phyloP scores from a whole-genome alignment of 345 rosid species.

The Trapa incisa region DNA sequence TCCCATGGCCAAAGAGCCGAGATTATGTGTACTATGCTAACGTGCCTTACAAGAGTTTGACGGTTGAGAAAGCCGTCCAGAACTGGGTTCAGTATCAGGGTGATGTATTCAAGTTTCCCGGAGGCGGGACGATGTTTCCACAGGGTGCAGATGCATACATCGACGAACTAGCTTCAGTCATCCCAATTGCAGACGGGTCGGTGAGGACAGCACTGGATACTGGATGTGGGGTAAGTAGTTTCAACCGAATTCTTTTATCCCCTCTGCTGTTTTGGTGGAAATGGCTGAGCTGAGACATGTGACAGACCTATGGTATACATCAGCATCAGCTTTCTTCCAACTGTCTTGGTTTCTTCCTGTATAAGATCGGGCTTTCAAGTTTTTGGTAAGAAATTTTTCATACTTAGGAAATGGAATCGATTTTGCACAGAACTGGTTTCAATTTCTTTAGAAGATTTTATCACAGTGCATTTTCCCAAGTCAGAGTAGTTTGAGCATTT shows the following conservation, averaged over 20 bases:
- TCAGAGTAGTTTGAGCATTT: neutral
- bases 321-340: neutral
- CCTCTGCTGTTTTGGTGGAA: neutral
- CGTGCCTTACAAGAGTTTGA: conserved; percentile 81
- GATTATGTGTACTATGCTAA: conserved; percentile 87
- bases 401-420: too few species aligned
- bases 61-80: conserved; percentile 83
- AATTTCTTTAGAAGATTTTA: neutral
- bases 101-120: conserved; percentile 83
- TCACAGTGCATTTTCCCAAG: neutral
- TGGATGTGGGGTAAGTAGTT: conserved; percentile 81
- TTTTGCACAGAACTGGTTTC: neutral
- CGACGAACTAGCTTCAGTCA: conserved; percentile 73
- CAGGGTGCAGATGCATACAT: conserved; percentile 96
- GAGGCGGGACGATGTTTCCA: conserved; percentile 99
- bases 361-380: neutral
- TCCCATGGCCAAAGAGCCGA: conserved; percentile 93
- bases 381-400: too few species aligned
- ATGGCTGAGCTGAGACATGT: neutral
- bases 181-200: conserved; percentile 80
- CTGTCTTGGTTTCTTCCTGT: neutral
- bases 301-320: neutral
- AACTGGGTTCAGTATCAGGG: conserved; percentile 93
- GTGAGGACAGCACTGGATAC: conserved; percentile 94
- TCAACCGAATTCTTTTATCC: neutral